These are phyloP conservation scores for Apiotrichum brassicae DNA, from an alignment of 1,284 basidiomycete genomes.

Conservation along the genomic window DNA sequence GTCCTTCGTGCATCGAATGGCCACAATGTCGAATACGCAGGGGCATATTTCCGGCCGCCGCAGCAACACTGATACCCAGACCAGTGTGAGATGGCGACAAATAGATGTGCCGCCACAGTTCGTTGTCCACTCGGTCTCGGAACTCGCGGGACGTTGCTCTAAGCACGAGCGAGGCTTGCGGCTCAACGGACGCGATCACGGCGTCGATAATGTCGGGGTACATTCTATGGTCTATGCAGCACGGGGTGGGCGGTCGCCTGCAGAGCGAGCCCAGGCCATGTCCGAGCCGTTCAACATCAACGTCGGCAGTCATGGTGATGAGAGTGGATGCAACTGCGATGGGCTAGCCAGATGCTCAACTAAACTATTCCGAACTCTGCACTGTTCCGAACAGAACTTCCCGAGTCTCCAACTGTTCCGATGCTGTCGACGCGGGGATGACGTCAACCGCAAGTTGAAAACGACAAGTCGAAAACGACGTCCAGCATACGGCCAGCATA, in stretches of 20 bases:
- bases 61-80: background rate
- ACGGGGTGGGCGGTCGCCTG: background rate
- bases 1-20: background rate
- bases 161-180: conserved; percentile 2
- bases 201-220: conserved; percentile 4
- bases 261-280: background rate
- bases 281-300: too few relatives aligned
- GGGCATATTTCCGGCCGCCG: background rate
- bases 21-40: conserved; percentile 2
- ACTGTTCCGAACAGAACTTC: too few relatives aligned
- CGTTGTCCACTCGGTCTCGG: conserved; percentile 5
- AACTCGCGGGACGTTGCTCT: conserved; percentile 5
- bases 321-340: too few relatives aligned
- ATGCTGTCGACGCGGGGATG: too few relatives aligned
- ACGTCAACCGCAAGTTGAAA: too few relatives aligned
- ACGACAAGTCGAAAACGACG: too few relatives aligned
- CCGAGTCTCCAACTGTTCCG: too few relatives aligned
- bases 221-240: background rate
- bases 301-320: too few relatives aligned
- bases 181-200: background rate
- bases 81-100: background rate
- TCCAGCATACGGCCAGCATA: too few relatives aligned
- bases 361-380: too few relatives aligned
- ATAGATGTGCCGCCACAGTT: conserved; percentile 1
- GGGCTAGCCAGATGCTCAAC: too few relatives aligned